Percentiles rank a stretch among this genome's conserved stretches.
Conservation (phyloP, 2,329 filamentous ascomycete species). For the Peltaster fructicola region DNA sequence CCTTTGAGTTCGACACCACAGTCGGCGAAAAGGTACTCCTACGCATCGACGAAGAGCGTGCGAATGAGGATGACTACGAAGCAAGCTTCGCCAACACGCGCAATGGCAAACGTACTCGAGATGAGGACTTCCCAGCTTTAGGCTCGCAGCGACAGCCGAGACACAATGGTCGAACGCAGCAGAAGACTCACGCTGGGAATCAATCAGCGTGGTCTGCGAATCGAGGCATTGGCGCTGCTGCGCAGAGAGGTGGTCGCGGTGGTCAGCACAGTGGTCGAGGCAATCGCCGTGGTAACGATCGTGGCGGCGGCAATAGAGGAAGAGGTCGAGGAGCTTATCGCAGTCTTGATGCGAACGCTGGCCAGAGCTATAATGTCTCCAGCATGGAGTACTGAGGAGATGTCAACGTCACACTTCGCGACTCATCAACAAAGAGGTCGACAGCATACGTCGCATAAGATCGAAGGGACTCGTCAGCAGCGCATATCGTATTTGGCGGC, state of each 20-base stretch:
- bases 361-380: conserved; percentile 16
- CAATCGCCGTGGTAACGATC: conserved; percentile 29
- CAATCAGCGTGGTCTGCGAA: no score
- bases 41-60: conserved; percentile 57
- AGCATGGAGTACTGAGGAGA: conserved; percentile 19
- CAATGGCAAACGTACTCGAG: conserved; percentile 37
- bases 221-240: conserved; percentile 4
- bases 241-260: conserved; percentile 20
- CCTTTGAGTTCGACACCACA: conserved; percentile 61
- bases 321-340: conserved; percentile 20
- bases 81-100: conserved; percentile 43
- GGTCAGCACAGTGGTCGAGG: conserved; percentile 20
- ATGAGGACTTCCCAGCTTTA: conserved; percentile 29
- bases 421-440: no score
- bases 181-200: conserved; percentile 22
- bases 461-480: no score
- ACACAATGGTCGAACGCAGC: conserved; percentile 18
- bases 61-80: conserved; percentile 45
- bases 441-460: no score
- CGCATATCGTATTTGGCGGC: no score
- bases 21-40: conserved; percentile 78
- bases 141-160: conserved; percentile 16
- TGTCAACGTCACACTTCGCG: no score
- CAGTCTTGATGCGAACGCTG: conserved; percentile 26
- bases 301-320: conserved; percentile 13